Base-by-base conservation (phyloP, 2,329 filamentous ascomycete species). In the Cladophialophora bantiana region DNA sequence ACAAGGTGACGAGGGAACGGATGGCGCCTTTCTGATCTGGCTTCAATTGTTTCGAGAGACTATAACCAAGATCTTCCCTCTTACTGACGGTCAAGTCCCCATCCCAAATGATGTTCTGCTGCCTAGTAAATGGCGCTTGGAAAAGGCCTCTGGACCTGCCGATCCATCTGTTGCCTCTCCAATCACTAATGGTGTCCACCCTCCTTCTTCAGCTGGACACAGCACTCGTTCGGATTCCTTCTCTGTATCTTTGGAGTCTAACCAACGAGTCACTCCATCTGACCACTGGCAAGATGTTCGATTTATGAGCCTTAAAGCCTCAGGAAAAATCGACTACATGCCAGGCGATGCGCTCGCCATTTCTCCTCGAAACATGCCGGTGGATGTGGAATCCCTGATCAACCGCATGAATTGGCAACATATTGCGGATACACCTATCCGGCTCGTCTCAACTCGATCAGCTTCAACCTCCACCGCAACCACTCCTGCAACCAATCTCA, bases 231-330 rank as follows among this genome's bases (percentile, higher is more conserved):
- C 86, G 0, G 79, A 81, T 50, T 82, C 85, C 1, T 81, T 87
- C 69, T 78, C 77, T 0, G 90, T 89, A 7, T 84, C 78, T 0
- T 76, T 99, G 0, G 74, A 82, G 0, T 76, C 79, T n/a, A 97
- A 96, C 74, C 77, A 82, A 18, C 87, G 94, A 15, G 78, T 96
- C 5, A 99, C 95, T 0, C 89, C 94, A 0, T 57, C 77, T 0
- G 81, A 82, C 1, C 95, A 99, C 79, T 97, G 93, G 89, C 95
- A 99, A 81, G 95, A 99, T 80, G 94, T 98, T 53, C 90, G 95
- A 0, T 86, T 91, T 60, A 79, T 97, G n/a, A 84, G 83, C 1
- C 82, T 98, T 13, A 83, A 76, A 10, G 78, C 82, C 12, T 73
- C 78, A 2, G 75, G 74, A 54, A 71, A 74, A 1, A 77, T 80